Base-by-base conservation (phyloP, 2,329 filamentous ascomycete species). In the Colletotrichum camelliae region DNA sequence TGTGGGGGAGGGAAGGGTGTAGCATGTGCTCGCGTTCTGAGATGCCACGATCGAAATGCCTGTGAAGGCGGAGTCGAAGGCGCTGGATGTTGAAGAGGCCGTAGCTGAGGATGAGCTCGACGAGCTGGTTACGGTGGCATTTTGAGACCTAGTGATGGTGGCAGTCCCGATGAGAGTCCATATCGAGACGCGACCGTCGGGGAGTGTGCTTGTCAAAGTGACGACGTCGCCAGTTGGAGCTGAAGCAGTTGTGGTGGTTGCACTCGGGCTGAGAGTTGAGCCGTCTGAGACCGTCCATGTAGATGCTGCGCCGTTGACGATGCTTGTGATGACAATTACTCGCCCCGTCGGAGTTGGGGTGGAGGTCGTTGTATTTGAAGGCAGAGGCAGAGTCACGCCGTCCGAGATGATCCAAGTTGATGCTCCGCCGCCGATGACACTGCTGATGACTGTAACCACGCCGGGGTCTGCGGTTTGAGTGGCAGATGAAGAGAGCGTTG, bases 1-100 rank as follows among this genome's bases (percentile, higher is more conserved):
- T 4, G 55, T 67, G 0, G 77, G 67, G 1, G 24, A 39, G 2
- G 75, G 77, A 4, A 73, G 64, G 3, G 33, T 21, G n/a, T 77
- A 75, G 66, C 77, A 78, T 37, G 58, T 68, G 13, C 43, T 75
- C 2, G 71, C 75, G 16, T 72, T 74, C 4, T 60, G 52, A 1
- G 57, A 58, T 6, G 37, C 75, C 7, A 65, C 27, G 33, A 78
- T 27, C 1, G 71, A 67, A 33, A 78, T 70, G 4, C 72, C 58
- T 1, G 71, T 75, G 48, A 78, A 78, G 27, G 76, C 39, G 5
- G 76, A 67, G n/a, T 57, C 60, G 5, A 65, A 52, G n/a, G 13
- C 31, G 0, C 43, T 52, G 5, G 52, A 13, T 7, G 35, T 70
- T 35, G 52, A 16, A 1, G 64, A 64, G 1, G 7, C 43, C 10